Evolutionary conservation across 768 basidiomycete species (phyloP).

Genomic region (Leccinum aurantiacum): DNA sequence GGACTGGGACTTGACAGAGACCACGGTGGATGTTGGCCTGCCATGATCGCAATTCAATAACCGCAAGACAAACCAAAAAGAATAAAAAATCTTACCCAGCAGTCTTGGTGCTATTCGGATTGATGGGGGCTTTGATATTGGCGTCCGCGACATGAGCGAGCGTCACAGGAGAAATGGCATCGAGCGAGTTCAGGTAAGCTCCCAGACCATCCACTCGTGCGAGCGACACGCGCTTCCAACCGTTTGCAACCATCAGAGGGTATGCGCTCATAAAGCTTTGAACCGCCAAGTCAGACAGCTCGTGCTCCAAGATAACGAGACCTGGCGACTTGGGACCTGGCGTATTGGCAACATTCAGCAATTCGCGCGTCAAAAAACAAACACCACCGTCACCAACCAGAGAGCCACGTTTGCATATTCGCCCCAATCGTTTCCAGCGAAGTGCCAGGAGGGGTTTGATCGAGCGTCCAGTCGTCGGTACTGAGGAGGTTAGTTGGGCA

Average conservation of each 20-base stretch:
- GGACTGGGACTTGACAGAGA: neutral
- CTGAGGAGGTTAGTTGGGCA: conserved; percentile 36
- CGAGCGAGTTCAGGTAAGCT: conserved; percentile 48
- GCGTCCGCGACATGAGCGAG: conserved; percentile 23
- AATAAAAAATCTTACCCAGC: conserved; percentile 8
- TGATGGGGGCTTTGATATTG: conserved; percentile 17
- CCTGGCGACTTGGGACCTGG: conserved; percentile 73
- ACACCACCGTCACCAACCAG: conserved; percentile 36
- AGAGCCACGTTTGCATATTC: conserved; percentile 56
- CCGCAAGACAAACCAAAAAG: neutral
- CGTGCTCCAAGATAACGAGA: conserved; percentile 83
- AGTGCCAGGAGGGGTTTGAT: conserved; percentile 37
- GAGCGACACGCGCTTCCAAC: conserved; percentile 69
- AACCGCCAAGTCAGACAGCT: conserved; percentile 60
- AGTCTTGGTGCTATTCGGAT: conserved; percentile 10
- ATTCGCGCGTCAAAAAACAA: neutral
- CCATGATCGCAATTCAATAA: neutral
- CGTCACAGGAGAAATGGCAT: conserved; percentile 28
- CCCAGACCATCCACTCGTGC: conserved; percentile 42
- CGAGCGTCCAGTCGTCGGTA: conserved; percentile 75
- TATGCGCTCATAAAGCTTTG: conserved; percentile 65
- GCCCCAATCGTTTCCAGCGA: conserved; percentile 47
- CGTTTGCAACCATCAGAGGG: conserved; percentile 60
- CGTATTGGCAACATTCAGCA: neutral
- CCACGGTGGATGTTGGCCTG: conserved; percentile 8